phyloP scores from a whole-genome alignment of 176 grass and related monocot species.

The Chloris gayana region DNA sequence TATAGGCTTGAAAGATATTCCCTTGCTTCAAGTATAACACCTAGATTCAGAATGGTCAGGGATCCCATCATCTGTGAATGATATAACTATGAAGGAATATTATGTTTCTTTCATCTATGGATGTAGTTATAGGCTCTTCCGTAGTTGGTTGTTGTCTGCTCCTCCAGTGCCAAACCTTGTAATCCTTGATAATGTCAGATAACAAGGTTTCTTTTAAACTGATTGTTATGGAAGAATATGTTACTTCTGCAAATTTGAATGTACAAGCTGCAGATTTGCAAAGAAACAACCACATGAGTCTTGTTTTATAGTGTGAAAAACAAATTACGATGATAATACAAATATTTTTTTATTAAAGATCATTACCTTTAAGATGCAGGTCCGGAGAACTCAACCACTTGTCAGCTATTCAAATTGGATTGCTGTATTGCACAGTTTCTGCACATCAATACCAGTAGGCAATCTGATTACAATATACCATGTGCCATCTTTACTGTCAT shows the following conservation, averaged over 20 bases:
- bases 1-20: constrained; percentile 50
- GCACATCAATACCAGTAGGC: constrained; percentile 69
- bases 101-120: constrained; percentile 88
- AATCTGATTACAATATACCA: constrained; percentile 93
- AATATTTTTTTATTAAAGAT: constrained; percentile 18
- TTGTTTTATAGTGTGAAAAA: neutral
- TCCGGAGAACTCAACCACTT: constrained; percentile 63
- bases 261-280: constrained; percentile 91
- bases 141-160: constrained; percentile 57
- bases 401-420: constrained; percentile 83
- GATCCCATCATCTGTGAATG: constrained; percentile 78
- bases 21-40: constrained; percentile 81
- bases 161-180: constrained; percentile 96
- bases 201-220: constrained; percentile 66
- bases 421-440: constrained; percentile 81
- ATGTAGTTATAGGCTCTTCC: constrained; percentile 61
- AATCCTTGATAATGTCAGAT: constrained; percentile 66
- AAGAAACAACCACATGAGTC: constrained; percentile 38
- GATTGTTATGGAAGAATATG: constrained; percentile 67
- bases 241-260: constrained; percentile 83
- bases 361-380: constrained; percentile 63
- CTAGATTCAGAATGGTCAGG: constrained; percentile 95
- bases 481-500: constrained; percentile 88
- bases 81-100: constrained; percentile 89
- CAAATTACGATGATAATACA: constrained; percentile 14